Base-by-base conservation (phyloP, 202 grass and related monocot species). In the Carex arenaria region DNA sequence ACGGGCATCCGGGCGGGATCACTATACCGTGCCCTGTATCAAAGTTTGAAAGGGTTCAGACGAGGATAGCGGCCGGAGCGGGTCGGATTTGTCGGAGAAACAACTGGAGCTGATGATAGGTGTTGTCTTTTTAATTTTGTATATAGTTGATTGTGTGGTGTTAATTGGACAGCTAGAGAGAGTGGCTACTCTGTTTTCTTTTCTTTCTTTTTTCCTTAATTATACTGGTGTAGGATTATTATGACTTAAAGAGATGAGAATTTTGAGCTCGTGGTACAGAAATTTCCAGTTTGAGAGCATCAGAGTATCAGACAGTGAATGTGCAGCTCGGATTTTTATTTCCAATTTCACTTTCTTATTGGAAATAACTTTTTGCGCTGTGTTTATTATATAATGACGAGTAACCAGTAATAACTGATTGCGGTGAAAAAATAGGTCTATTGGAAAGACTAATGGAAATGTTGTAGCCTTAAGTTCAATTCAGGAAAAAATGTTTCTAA, bases 1-100 rank as follows among this genome's bases (percentile, higher is more conserved):
- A 92, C 89, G 87, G 90, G 53, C 94, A 97, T 81, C 94, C 94
- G 57, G 92, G 94, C 49, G 92, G 89, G 84, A 94, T 97, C 89
- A 97, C 92, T 65, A 97, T 97, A 79, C 94, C 94, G 61, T 94
- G 90, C 87, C 81, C 92, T 61, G 90, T 84, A 22, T 84, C 94
- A 12, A 53, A 78, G 9, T 97, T 97, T 67, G 94, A 97, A 89
- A 83, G 55, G 14, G 90, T 87, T 32, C 84, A 88, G 18, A 93
- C 89, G 59, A 36, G 91, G 0, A 93, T 90, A 7, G 84, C 81
- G 63, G 89, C 70, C 53, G 70, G 62, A 55, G 87, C 70, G 18
- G 70, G 26, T 54, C 79, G 84, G 43, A 57, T 80, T 72, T 84
- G 77, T 2, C 82, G 84, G 42, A 93, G 82, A 86, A 86, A 89